These are phyloP conservation scores for Cubamyces sp. DNA, from an alignment of 768 basidiomycete genomes.

Conservation along the genomic window DNA sequence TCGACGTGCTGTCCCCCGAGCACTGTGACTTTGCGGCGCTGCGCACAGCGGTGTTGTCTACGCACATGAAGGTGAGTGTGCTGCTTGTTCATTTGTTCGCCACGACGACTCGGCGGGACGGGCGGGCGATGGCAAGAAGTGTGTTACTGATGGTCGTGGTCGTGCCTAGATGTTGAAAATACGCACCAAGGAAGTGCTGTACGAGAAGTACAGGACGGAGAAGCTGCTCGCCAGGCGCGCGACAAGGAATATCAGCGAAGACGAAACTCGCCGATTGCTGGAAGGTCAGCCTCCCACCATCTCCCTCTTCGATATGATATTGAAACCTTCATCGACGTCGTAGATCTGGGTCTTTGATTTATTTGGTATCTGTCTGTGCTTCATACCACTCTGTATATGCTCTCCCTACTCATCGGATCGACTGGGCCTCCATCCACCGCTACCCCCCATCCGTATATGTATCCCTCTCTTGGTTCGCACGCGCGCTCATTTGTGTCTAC, in stretches of 20 bases:
- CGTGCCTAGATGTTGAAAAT: constrained; percentile 69
- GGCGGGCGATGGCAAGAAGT: too few relatives aligned
- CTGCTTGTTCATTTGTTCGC: too few relatives aligned
- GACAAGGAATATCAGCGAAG: constrained; percentile 76
- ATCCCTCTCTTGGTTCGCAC: neutral
- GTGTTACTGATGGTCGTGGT: neutral
- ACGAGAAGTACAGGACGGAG: constrained; percentile 92
- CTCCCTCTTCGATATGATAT: neutral
- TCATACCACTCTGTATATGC: constrained; percentile 7
- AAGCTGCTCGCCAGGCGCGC: constrained; percentile 87
- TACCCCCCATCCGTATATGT: neutral
- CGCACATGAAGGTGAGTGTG: constrained; percentile 75
- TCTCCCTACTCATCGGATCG: neutral
- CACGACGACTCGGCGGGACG: too few relatives aligned
- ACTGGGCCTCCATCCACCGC: neutral
- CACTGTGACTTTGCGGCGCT: constrained; percentile 90
- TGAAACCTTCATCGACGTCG: neutral
- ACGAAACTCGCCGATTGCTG: constrained; percentile 70
- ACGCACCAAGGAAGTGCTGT: constrained; percentile 86
- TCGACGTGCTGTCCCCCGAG: constrained; percentile 82
- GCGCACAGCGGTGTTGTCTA: constrained; percentile 81
- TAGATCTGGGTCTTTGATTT: constrained; percentile 29
- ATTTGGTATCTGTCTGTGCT: constrained; percentile 6
- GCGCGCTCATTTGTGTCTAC: neutral
- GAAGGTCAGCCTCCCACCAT: constrained; percentile 53